Evolutionary conservation across 2,329 filamentous ascomycete genomes (phyloP), one percentile per base, ranked within the genome.

Genomic region (Diaporthe ilicicola): DNA sequence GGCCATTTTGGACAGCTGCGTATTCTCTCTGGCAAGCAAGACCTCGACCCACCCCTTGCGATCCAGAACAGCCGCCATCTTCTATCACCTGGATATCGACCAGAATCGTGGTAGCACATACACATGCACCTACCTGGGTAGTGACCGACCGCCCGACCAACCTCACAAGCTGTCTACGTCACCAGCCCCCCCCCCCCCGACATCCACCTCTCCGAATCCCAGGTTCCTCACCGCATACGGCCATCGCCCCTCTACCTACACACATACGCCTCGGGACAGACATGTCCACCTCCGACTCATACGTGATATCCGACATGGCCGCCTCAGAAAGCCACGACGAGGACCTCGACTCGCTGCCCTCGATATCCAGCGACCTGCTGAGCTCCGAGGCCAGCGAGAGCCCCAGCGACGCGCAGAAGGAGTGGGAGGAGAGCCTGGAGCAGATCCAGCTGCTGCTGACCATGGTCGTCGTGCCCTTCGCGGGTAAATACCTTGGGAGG

Each of bases 391-490:
- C 84, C 64, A 85, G 85, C 75, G 85, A 84, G 39, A 94, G 93
- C 48, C 59, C 53, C 42, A 68, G 53, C 53, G 95, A 98, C 79
- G 96, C 96, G 12, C 95, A 99, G 82, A 89, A 89, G 73, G 95
- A 99, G 83, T 99, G 96, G 96, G 92, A 95, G 77, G 93, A 95
- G 77, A 97, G 93, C 77, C 84, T 99, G 74, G 94, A 98, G 82
- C 96, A 99, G 83, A 84, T 99, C 72, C 94, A 99, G 84, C 86
- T 98, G 74, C 86, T 99, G 75, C 83, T 98, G 79, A 97, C 93
- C 24, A 97, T 99, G 94, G 93, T 98, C 61, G 82, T 98, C 76
- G 92, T 99, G 64, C 96, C 96, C 3, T 98, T 97, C 81, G 85
- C 94, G 76, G 96, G 96, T 71, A 99, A 98, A 83, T 98, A 94